These are phyloP conservation scores for Entophlyctis luteolus DNA, from an alignment of 192 early-diverging fungal species.

Conservation along the genomic window DNA sequence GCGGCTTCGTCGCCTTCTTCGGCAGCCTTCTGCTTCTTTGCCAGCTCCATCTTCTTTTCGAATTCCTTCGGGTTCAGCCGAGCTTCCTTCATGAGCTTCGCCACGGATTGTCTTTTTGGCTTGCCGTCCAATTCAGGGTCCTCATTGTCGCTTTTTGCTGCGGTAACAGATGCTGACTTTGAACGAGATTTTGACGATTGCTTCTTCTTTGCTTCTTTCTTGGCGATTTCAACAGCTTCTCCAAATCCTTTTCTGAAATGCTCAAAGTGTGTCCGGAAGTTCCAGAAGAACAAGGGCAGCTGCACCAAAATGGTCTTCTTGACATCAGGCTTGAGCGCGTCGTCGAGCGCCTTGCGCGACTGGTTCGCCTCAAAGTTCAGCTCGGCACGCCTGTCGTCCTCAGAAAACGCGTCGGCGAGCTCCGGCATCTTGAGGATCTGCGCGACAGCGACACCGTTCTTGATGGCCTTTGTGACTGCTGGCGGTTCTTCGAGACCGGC, in stretches of 20 bases:
- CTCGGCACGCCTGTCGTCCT: conserved; percentile 1
- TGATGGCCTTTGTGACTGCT: conserved; percentile 22
- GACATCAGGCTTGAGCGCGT: conserved; percentile 21
- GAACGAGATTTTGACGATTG: background rate
- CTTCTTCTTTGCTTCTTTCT: background rate
- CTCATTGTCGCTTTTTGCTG: conserved; percentile 5
- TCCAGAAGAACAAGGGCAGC: conserved; percentile 7
- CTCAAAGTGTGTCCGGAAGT: background rate
- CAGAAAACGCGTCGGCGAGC: background rate
- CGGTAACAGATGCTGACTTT: background rate
- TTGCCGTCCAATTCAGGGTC: conserved; percentile 1
- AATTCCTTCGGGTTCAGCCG: background rate
- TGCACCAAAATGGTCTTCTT: conserved; percentile 27
- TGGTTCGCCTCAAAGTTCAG: conserved; percentile 1
- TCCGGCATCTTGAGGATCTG: conserved; percentile 31
- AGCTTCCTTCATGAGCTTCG: background rate
- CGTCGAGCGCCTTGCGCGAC: background rate
- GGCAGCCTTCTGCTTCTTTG: background rate
- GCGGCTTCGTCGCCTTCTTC: conserved; percentile 1
- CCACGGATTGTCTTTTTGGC: background rate
- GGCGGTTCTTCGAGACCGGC: conserved; percentile 21
- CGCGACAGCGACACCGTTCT: conserved; percentile 18
- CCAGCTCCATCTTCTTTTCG: background rate
- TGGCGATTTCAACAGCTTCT: background rate
- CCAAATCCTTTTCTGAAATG: background rate